Conservation (phyloP, 2,329 filamentous ascomycete genomes). For the Leptoxyphium fumago region DNA sequence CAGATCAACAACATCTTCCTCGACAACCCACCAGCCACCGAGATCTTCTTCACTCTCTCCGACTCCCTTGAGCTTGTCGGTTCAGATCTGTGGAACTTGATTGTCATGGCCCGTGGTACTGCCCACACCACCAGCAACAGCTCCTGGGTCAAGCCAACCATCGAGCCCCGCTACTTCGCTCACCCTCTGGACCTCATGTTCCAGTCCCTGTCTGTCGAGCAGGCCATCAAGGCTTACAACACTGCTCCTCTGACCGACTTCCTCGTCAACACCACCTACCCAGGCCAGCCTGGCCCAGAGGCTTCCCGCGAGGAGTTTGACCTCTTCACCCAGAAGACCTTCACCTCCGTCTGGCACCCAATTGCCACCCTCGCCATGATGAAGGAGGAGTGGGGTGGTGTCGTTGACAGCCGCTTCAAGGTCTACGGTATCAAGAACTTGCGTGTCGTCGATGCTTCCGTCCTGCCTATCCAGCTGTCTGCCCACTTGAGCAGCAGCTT, state of each 20-base stretch:
- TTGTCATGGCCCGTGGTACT: constrained; percentile 13
- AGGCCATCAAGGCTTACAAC: constrained; percentile 16
- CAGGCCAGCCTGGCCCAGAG: constrained; percentile 4
- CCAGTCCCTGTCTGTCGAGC: constrained; percentile 21
- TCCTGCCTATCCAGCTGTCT: constrained; percentile 11
- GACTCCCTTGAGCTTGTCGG: constrained; percentile 15
- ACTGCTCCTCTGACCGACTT: constrained; percentile 14
- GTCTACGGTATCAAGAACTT: constrained; percentile 10
- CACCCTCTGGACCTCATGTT: constrained; percentile 24
- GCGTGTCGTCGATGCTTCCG: constrained; percentile 9
- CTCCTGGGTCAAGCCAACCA: constrained; percentile 21
- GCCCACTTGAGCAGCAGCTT: constrained; percentile 11
- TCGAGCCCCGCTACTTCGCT: constrained; percentile 30
- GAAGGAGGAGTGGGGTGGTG: constrained; percentile 14
- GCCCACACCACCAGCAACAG: constrained; percentile 10
- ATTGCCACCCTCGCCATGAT: constrained; percentile 16
- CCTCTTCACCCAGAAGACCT: constrained; percentile 10
- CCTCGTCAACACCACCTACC: constrained; percentile 14
- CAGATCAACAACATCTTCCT: constrained; percentile 16
- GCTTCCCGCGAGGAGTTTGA: constrained; percentile 10
- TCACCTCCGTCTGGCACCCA: constrained; percentile 17
- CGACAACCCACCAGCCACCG: constrained; percentile 9
- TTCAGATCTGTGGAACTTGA: constrained; percentile 24
- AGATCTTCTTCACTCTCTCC: constrained; percentile 25
- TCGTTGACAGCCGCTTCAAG: constrained; percentile 8